Evolutionary conservation across 768 basidiomycete genomes (phyloP).

Genomic region (Serendipita sp.): DNA sequence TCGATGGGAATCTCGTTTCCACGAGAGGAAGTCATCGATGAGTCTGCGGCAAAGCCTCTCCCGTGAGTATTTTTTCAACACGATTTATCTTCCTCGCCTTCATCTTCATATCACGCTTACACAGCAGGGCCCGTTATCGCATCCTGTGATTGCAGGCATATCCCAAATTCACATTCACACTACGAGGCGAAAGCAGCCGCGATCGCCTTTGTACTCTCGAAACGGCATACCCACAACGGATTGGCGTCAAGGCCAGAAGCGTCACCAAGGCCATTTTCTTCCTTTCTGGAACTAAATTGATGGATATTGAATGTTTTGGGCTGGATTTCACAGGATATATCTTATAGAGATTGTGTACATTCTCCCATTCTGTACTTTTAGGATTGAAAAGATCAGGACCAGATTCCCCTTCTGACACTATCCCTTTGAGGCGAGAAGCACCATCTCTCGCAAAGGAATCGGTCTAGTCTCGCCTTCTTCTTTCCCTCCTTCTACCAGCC

Average conservation of each 20-base stretch:
- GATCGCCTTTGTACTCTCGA: not conserved
- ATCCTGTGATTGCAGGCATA: too few relatives aligned
- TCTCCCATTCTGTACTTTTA: too few relatives aligned
- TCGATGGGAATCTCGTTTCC: too few relatives aligned
- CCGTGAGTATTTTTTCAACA: too few relatives aligned
- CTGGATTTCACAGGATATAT: not conserved
- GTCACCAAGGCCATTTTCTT: not conserved
- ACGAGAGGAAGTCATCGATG: too few relatives aligned
- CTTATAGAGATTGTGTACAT: not conserved
- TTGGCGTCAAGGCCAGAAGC: not conserved
- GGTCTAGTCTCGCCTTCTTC: conserved; percentile 49
- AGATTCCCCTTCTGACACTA: not conserved
- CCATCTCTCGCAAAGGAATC: conserved; percentile 79
- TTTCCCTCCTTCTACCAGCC: conserved; percentile 40
- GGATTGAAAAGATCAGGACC: not conserved
- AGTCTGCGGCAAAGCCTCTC: too few relatives aligned
- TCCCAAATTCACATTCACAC: not conserved
- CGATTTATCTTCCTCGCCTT: too few relatives aligned
- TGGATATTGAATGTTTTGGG: not conserved
- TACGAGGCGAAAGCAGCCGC: not conserved
- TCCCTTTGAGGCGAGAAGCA: conserved; percentile 32
- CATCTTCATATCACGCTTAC: too few relatives aligned
- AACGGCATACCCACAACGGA: not conserved
- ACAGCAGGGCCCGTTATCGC: too few relatives aligned
- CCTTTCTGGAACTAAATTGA: not conserved